phyloP scores from a whole-genome alignment of 2,329 filamentous ascomycete species.

The Fusarium setosum region DNA sequence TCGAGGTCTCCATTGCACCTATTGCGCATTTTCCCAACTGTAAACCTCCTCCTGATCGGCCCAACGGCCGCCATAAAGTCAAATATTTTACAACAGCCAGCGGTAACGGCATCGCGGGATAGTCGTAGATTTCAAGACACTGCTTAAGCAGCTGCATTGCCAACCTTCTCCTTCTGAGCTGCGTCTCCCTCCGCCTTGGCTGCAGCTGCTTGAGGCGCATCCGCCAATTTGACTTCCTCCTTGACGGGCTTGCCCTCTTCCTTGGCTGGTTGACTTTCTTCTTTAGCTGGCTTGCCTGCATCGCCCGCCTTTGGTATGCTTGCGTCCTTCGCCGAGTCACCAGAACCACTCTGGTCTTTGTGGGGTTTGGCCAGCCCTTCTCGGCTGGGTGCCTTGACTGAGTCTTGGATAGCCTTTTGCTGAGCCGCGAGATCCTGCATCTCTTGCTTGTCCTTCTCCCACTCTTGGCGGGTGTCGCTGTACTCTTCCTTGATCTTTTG shows the following conservation, averaged over 20 bases:
- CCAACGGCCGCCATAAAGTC: conserved; percentile 15
- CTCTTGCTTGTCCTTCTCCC: conserved; percentile 89
- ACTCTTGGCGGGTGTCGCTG: conserved; percentile 79
- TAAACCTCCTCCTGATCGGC: not conserved
- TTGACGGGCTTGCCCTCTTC: conserved; percentile 10
- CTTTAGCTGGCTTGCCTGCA: no score
- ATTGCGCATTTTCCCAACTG: conserved; percentile 5
- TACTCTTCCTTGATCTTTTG: conserved; percentile 81
- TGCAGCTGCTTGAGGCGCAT: conserved; percentile 15
- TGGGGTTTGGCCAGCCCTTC: conserved; percentile 24
- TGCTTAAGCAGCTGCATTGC: conserved; percentile 26
- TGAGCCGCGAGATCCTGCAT: conserved; percentile 71
- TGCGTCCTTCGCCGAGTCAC: conserved; percentile 12
- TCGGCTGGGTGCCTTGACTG: conserved; percentile 28
- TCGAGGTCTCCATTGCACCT: conserved; percentile 5
- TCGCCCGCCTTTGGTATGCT: conserved; percentile 9
- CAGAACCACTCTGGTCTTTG: conserved; percentile 23
- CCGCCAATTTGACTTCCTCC: conserved; percentile 10
- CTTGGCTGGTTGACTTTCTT: conserved; percentile 9
- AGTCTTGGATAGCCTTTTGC: conserved; percentile 25
- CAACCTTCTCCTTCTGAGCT: conserved; percentile 19
- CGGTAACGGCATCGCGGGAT: not conserved
- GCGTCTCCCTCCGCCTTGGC: conserved; percentile 15
- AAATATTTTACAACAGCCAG: conserved; percentile 34
- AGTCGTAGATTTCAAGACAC: not conserved